Evolutionary conservation across 331 rosid genomes (phyloP).

Genomic region (Telfairia occidentalis): DNA sequence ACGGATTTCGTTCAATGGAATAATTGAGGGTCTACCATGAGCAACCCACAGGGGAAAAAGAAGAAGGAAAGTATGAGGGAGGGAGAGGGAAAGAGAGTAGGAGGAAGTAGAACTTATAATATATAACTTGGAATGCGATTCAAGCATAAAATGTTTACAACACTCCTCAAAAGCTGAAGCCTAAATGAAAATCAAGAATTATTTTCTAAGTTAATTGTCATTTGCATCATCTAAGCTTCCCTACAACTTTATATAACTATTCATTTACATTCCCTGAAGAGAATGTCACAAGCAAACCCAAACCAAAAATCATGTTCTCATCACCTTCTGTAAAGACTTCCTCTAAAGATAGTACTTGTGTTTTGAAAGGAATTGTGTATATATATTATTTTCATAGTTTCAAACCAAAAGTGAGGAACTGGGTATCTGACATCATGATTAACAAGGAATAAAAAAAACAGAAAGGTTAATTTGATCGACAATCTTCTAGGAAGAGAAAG

Average conservation of each 20-base stretch:
- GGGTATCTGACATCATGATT: not conserved
- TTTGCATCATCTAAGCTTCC: not conserved
- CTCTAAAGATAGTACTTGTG: not conserved
- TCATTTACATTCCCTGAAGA: not conserved
- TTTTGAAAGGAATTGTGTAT: not conserved
- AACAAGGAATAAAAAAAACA: not conserved
- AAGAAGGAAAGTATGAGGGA: not conserved
- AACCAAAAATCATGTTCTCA: not conserved
- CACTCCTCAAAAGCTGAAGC: not conserved
- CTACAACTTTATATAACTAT: not conserved
- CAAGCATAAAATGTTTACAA: not conserved
- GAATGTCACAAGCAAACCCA: not conserved
- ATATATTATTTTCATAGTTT: not conserved
- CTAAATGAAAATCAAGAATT: not conserved
- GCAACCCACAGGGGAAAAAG: not conserved
- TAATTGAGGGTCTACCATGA: not conserved
- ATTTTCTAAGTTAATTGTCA: not conserved
- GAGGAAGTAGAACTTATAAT: not conserved
- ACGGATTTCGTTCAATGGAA: not conserved
- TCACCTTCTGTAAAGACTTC: not conserved
- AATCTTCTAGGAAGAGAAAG: slow-evolving; percentile 12
- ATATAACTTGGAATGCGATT: not conserved
- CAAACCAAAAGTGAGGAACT: not conserved
- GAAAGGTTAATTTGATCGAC: not conserved
- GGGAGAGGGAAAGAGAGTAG: not conserved